phyloP scores from a whole-genome alignment of 495 filamentous ascomycete species.

The Rostrohypoxylon terebratum region DNA sequence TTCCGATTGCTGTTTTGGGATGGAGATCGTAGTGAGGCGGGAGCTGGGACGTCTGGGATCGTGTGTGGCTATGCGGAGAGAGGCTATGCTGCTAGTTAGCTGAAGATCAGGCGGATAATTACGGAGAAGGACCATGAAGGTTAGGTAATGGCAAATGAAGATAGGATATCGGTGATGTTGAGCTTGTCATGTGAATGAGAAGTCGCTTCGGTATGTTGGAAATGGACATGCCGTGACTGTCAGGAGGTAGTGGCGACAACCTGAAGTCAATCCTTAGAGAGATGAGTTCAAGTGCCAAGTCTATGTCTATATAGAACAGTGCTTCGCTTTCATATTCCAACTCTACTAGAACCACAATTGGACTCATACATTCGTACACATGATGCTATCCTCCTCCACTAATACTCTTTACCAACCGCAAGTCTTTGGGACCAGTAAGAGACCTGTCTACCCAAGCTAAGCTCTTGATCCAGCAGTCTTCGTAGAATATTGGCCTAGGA shows the following conservation, averaged over 20 bases:
- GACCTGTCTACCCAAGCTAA: too few relatives aligned
- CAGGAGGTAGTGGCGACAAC: background rate
- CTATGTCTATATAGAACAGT: background rate
- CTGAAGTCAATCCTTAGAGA: background rate
- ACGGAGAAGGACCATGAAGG: too few relatives aligned
- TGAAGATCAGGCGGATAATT: too few relatives aligned
- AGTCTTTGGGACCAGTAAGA: too few relatives aligned
- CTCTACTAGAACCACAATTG: background rate
- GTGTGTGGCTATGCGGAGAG: background rate
- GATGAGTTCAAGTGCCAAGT: background rate
- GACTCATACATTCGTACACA: background rate
- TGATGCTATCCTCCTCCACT: too few relatives aligned
- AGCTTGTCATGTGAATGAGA: background rate
- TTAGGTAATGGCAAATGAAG: background rate
- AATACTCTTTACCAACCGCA: too few relatives aligned
- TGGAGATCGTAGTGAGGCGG: background rate
- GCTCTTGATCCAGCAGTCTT: too few relatives aligned
- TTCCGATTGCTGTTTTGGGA: background rate
- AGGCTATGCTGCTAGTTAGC: background rate
- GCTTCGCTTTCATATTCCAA: background rate
- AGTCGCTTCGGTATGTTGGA: background rate
- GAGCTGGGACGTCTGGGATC: background rate
- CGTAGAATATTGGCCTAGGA: too few relatives aligned
- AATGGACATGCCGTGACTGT: background rate
- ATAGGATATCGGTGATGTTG: background rate